Evolutionary conservation across 2,329 filamentous ascomycete species (phyloP).

Genomic region (Cryphonectria japonica): DNA sequence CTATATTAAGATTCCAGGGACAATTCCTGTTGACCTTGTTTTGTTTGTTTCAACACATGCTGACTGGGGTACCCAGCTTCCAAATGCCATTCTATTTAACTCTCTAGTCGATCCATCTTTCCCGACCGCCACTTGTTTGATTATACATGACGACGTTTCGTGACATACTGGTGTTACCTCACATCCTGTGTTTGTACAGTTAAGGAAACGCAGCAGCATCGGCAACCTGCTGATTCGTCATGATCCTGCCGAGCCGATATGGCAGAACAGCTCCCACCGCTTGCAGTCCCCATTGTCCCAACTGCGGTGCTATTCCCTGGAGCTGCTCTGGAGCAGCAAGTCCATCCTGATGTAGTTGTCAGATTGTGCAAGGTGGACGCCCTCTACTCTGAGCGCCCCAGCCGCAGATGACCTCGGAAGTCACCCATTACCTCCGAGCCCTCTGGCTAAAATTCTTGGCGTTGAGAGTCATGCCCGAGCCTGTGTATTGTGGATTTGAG

Average conservation of each 20-base stretch:
- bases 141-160: too few relatives aligned
- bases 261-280: not conserved
- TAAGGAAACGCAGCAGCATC: not conserved
- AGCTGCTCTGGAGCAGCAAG: too few relatives aligned
- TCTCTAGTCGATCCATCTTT: not conserved
- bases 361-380: too few relatives aligned
- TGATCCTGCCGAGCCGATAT: not conserved
- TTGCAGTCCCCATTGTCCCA: not conserved
- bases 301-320: too few relatives aligned
- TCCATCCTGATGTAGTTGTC: too few relatives aligned
- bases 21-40: not conserved
- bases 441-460: not conserved
- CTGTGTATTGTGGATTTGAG: not conserved
- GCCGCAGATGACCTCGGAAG: not conserved
- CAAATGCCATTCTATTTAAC: not conserved
- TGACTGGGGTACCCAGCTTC: not conserved
- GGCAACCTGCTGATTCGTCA: not conserved
- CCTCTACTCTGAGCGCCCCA: not conserved
- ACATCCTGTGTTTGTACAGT: not conserved
- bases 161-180: not conserved
- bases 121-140: too few relatives aligned
- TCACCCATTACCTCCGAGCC: not conserved
- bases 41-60: not conserved
- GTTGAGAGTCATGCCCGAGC: not conserved
- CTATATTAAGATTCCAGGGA: not conserved